Evolutionary conservation across 1,284 basidiomycete species (phyloP).

Genomic region (Sanghuangporus baumii): DNA sequence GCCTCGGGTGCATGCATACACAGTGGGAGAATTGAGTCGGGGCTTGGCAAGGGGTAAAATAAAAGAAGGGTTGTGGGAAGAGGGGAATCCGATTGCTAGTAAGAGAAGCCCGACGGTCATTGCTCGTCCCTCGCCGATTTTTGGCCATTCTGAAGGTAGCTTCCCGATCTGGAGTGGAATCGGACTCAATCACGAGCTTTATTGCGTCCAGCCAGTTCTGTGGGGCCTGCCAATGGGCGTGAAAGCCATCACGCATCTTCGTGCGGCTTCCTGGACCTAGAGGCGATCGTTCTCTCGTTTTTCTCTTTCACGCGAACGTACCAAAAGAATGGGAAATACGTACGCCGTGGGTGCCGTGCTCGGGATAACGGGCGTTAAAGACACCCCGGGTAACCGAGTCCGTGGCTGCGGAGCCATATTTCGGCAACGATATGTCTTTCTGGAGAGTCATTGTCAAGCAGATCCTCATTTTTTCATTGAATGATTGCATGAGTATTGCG

Average conservation of each 20-base stretch:
- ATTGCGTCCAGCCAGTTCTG: constrained; percentile 1
- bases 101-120: neutral
- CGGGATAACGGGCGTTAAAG: neutral
- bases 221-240: neutral
- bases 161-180: neutral
- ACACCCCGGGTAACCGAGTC: constrained; percentile 2
- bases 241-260: neutral
- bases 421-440: neutral
- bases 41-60: neutral
- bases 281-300: neutral
- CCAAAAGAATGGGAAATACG: constrained; percentile 3
- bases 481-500: neutral
- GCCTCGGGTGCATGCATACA: neutral
- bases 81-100: neutral
- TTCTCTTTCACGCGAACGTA: neutral
- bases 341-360: neutral
- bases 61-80: neutral
- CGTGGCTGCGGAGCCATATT: neutral
- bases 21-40: neutral
- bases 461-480: neutral
- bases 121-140: constrained; percentile 1
- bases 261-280: neutral
- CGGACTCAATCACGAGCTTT: constrained; percentile 2
- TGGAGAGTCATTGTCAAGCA: neutral
- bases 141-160: neutral